phyloP scores from a whole-genome alignment of 2,329 filamentous ascomycete genomes.

The Cercospora sp. region DNA sequence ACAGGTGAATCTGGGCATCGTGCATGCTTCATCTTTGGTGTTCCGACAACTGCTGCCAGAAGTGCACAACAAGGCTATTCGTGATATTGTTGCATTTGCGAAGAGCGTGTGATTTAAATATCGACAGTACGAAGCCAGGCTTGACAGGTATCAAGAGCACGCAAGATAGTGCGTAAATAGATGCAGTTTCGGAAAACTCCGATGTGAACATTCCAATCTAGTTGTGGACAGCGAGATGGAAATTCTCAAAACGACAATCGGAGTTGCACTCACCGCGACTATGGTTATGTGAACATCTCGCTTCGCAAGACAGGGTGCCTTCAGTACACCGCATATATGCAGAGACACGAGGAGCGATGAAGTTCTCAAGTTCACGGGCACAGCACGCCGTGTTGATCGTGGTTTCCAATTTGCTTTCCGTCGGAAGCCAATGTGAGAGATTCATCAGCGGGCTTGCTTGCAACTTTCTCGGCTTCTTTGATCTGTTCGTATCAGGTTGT shows the following conservation, averaged over 20 bases:
- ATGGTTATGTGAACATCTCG: no score
- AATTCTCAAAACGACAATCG: no score
- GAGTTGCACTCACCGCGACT: no score
- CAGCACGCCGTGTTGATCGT: neutral
- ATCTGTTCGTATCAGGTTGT: neutral
- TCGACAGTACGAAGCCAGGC: neutral
- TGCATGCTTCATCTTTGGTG: constrained; percentile 30
- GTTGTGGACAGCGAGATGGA: no score
- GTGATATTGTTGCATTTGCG: constrained; percentile 33
- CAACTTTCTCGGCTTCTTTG: neutral
- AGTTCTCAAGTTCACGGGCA: neutral
- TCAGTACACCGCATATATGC: neutral
- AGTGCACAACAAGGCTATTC: constrained; percentile 27
- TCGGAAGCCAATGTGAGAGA: neutral
- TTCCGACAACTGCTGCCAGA: constrained; percentile 35
- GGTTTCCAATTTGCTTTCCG: neutral
- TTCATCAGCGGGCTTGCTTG: neutral
- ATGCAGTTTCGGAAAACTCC: no score
- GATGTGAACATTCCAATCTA: no score
- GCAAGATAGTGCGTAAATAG: neutral
- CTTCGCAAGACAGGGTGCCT: neutral
- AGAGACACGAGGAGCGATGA: neutral
- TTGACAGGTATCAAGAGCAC: neutral
- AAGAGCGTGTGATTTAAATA: constrained; percentile 24
- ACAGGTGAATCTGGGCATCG: constrained; percentile 33